These are phyloP conservation scores for Clitocybe nebularis DNA, from an alignment of 1,284 basidiomycete species.

Conservation along the genomic window DNA sequence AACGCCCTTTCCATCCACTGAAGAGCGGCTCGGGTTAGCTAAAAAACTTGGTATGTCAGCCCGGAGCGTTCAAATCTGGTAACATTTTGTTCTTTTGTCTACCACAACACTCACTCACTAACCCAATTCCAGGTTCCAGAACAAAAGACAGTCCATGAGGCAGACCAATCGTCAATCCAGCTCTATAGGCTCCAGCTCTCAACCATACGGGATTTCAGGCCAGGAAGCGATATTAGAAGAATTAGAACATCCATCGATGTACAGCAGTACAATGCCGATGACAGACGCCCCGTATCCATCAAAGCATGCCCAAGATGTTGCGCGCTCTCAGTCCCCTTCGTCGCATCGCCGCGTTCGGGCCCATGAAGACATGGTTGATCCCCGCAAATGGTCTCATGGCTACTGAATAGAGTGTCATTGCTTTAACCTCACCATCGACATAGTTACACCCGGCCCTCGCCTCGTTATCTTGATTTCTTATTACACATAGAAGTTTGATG, in stretches of 20 bases:
- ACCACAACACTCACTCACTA: conserved; percentile 16
- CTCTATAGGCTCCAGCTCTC: conserved; percentile 41
- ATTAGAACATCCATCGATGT: conserved; percentile 27
- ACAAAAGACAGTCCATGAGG: conserved; percentile 76
- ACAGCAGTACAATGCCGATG: too few species aligned
- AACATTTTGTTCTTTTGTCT: too few species aligned
- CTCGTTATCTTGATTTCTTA: conserved; percentile 32
- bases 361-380: conserved; percentile 34
- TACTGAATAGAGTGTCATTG: conserved; percentile 31
- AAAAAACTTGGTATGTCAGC: conserved; percentile 77
- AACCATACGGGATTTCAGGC: conserved; percentile 45
- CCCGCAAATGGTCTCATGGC: conserved; percentile 44
- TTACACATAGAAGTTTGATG: conserved; percentile 29
- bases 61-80: conserved; percentile 84
- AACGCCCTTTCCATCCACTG: conserved; percentile 81
- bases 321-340: conserved; percentile 28
- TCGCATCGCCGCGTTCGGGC: conserved; percentile 35
- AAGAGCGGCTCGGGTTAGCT: conserved; percentile 74
- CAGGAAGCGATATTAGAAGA: conserved; percentile 38
- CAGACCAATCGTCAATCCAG: conserved; percentile 66
- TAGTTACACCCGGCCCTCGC: conserved; percentile 34
- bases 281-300: too few species aligned
- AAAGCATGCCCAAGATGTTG: conserved; percentile 36
- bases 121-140: conserved; percentile 85
- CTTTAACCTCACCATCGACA: conserved; percentile 18